phyloP scores from a whole-genome alignment of 129 eudicot genomes.

The Deinandra increscens region DNA sequence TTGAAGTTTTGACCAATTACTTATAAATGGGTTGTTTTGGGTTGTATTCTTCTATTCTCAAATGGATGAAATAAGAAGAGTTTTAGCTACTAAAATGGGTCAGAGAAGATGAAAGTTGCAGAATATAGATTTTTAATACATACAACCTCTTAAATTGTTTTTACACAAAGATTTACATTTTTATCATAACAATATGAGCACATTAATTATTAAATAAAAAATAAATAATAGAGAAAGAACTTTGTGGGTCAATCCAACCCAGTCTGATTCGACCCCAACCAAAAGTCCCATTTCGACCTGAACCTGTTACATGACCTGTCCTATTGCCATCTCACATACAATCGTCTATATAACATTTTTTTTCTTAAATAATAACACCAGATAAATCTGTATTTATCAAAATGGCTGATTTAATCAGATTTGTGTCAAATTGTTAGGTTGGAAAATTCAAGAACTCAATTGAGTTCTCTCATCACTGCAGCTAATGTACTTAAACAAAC shows the following conservation, averaged over 20 bases:
- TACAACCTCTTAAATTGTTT: neutral
- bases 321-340: slow-evolving; percentile 7
- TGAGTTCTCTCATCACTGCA: slow-evolving; percentile 45
- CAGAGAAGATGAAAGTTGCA: too few relatives aligned
- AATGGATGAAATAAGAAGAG: neutral
- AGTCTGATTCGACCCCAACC: neutral
- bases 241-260: neutral
- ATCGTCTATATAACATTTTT: neutral
- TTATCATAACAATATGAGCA: neutral
- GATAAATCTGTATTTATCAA: neutral
- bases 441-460: slow-evolving; percentile 41
- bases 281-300: neutral
- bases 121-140: too few relatives aligned
- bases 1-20: neutral
- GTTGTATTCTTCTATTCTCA: neutral
- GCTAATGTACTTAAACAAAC: slow-evolving; percentile 45
- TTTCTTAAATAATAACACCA: neutral
- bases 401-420: slow-evolving; percentile 20
- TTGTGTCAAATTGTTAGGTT: slow-evolving; percentile 44
- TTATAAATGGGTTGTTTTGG: neutral
- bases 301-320: neutral
- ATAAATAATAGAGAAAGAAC: neutral
- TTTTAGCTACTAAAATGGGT: neutral
- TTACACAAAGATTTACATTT: neutral
- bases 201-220: neutral